phyloP scores from a whole-genome alignment of 352 stramenopile species.

The Pythium rhizo-oryzae region DNA sequence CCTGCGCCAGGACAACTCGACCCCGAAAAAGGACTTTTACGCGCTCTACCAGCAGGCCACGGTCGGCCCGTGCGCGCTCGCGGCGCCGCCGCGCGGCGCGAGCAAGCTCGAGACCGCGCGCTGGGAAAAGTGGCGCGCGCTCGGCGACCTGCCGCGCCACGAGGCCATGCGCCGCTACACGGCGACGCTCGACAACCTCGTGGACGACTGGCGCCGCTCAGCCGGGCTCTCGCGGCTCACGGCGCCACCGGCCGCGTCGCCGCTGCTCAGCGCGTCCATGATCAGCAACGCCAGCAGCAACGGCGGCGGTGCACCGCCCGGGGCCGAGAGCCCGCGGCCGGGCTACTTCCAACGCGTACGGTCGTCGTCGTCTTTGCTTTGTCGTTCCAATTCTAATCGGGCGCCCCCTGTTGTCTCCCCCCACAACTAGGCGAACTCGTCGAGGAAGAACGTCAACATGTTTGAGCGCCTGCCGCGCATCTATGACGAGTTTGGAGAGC shows the following conservation, averaged over 20 bases:
- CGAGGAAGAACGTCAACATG: conserved; percentile 53
- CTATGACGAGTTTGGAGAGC: conserved; percentile 65
- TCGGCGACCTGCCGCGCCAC: conserved; percentile 69
- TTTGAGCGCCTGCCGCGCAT: conserved; percentile 67
- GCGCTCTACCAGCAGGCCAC: conserved; percentile 80
- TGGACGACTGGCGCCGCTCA: conserved; percentile 80
- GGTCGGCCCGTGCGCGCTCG: conserved; percentile 48
- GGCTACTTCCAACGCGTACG: conserved; percentile 21
- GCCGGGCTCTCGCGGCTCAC: conserved; percentile 29
- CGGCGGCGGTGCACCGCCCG: not conserved
- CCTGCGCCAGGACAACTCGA: conserved; percentile 68
- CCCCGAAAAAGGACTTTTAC: conserved; percentile 81
- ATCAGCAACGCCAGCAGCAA: conserved; percentile 28
- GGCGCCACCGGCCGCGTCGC: conserved; percentile 6
- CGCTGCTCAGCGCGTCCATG: conserved; percentile 18
- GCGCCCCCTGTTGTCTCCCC: not conserved
- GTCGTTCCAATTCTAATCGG: not conserved
- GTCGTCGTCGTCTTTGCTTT: not conserved
- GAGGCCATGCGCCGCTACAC: conserved; percentile 84
- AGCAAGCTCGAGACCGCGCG: conserved; percentile 50
- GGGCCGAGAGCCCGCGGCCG: conserved; percentile 8
- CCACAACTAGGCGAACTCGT: conserved; percentile 6
- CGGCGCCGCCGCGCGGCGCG: conserved; percentile 35
- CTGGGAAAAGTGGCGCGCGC: conserved; percentile 75
- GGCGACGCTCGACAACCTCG: conserved; percentile 71